A percentile compares a stretch with the other conserved stretches of the same genome.
phyloP scores from a whole-genome alignment of 805 yeast species.

The Tanozyma kutaoensis region DNA sequence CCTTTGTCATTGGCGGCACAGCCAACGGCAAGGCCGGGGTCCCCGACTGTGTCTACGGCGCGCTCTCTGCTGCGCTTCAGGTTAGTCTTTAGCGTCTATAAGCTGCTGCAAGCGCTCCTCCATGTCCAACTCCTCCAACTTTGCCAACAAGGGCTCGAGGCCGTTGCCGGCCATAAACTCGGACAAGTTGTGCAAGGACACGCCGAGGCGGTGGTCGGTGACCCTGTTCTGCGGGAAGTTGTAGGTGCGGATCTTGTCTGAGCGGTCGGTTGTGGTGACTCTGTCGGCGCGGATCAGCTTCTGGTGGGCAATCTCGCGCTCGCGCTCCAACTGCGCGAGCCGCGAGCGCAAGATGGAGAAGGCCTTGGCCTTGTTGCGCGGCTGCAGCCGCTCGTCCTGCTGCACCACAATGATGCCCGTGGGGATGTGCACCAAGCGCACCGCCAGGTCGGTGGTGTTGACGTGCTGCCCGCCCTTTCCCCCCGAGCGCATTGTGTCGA shows the following conservation, averaged over 20 bases:
- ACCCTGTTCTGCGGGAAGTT: conserved; percentile 87
- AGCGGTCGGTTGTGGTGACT: conserved; percentile 78
- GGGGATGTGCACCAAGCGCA: conserved; percentile 82
- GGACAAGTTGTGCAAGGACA: conserved; percentile 56
- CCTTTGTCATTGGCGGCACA: conserved; percentile 65
- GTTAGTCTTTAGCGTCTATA: too few species aligned
- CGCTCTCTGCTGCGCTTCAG: too few species aligned
- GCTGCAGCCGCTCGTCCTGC: conserved; percentile 94
- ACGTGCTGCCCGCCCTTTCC: conserved; percentile 99
- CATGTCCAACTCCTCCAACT: conserved; percentile 23
- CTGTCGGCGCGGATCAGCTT: conserved; percentile 61
- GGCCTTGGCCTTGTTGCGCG: conserved; percentile 87
- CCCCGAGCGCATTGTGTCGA: conserved; percentile 95
- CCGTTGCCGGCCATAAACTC: conserved; percentile 26
- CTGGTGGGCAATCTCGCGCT: conserved; percentile 51
- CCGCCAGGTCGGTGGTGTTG: conserved; percentile 95
- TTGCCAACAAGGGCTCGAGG: conserved; percentile 21
- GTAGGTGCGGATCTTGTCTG: conserved; percentile 89
- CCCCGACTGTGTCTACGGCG: conserved; percentile 86
- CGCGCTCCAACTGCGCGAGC: conserved; percentile 68
- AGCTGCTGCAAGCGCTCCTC: conserved; percentile 15
- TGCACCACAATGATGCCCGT: conserved; percentile 81
- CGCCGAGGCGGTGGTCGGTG: conserved; percentile 88
- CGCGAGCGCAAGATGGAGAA: conserved; percentile 70
- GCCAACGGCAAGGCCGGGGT: conserved; percentile 67